phyloP scores from a whole-genome alignment of 2,329 filamentous ascomycete genomes.

The Colletotrichum theobromicola region DNA sequence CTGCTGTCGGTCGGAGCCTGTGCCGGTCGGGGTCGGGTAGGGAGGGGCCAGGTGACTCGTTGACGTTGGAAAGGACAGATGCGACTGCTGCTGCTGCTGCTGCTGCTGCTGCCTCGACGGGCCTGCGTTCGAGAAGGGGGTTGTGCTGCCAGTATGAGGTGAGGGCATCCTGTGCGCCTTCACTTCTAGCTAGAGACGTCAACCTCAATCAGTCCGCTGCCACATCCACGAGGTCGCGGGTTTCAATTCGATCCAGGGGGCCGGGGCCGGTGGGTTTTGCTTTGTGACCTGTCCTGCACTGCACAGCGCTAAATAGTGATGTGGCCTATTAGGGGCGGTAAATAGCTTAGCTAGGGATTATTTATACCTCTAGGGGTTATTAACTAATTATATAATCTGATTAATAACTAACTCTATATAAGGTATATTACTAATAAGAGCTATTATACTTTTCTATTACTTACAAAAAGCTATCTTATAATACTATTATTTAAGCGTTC shows the following conservation, averaged over 20 bases:
- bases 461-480: too few relatives aligned
- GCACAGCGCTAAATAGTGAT: too few relatives aligned
- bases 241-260: background rate
- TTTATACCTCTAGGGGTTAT: too few relatives aligned
- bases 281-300: too few relatives aligned
- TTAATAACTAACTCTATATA: too few relatives aligned
- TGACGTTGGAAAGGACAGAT: background rate
- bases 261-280: too few relatives aligned
- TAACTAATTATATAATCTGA: too few relatives aligned
- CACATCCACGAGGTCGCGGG: background rate
- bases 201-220: background rate
- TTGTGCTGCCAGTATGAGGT: background rate
- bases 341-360: too few relatives aligned
- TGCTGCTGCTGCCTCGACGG: background rate
- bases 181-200: background rate
- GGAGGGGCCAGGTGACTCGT: constrained; percentile 4
- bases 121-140: background rate
- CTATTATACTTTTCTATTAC: too few relatives aligned
- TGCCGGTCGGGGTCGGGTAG: background rate
- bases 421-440: too few relatives aligned
- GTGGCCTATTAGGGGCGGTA: too few relatives aligned
- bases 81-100: background rate
- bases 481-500: too few relatives aligned
- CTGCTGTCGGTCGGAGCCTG: constrained; percentile 6
- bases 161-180: constrained; percentile 17